Evolutionary conservation across 1,284 basidiomycete species (phyloP), one percentile per base, ranked within the genome.

Genomic region (Bjerkandera adusta): DNA sequence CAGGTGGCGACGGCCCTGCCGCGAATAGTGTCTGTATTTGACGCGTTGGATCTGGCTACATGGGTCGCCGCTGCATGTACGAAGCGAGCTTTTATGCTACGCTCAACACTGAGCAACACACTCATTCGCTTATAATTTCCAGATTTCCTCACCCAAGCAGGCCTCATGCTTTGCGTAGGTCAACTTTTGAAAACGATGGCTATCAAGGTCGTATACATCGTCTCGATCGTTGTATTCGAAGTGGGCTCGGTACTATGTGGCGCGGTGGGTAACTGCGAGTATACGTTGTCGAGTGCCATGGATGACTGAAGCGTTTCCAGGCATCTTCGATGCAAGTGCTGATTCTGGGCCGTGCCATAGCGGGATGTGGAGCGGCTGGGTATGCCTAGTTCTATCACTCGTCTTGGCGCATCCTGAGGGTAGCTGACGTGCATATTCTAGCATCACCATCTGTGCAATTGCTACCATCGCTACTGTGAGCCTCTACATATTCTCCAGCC

Each of bases 231-330:
- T 33, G 48, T 69, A 33, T 73, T 72, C 47, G 69, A 71, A 43
- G 35, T 67, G 38, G 76, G 77, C 10, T 70, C 67, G 7, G 61
- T 76, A 24, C 56, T 80, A 18, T 79, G 75, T 49, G 77, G 68
- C n/a, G 68, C 73, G 11, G 49, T 50, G 21, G 16, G 36, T 24
- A 16, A 35, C 34, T n/a, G n/a, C n/a, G n/a, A n/a, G n/a, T n/a
- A n/a, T n/a, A n/a, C n/a, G n/a, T n/a, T n/a, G n/a, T n/a, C n/a
- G n/a, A n/a, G n/a, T n/a, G n/a, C n/a, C n/a, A n/a, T n/a, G n/a
- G n/a, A n/a, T n/a, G n/a, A n/a, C n/a, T n/a, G n/a, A n/a, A n/a
- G n/a, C n/a, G n/a, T n/a, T 24, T 3, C 6, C 27, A 37, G 36
- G 36, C 36, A 5, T 22, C 13, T 10, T 37, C 36, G 16, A 37